Conservation (phyloP, 2,329 filamentous ascomycete species). For the Zymoseptoria brevis region DNA sequence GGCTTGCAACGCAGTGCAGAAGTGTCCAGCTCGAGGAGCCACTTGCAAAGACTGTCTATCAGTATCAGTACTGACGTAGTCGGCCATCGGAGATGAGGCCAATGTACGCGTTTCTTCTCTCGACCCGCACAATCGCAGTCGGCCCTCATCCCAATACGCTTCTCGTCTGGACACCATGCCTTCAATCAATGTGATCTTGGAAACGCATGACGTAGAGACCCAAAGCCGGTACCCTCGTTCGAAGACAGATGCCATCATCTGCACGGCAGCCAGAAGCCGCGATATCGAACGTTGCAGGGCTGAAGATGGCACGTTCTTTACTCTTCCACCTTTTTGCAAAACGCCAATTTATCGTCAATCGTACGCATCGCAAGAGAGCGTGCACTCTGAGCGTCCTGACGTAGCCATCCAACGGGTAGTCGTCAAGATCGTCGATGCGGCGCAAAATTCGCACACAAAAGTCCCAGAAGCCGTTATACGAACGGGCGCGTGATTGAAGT, state of each 20-base stretch:
- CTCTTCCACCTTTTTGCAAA: background rate
- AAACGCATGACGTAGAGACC: background rate
- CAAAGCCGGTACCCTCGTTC: background rate
- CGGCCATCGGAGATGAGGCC: no score
- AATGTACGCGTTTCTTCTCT: no score
- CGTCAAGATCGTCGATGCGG: background rate
- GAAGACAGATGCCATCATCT: background rate
- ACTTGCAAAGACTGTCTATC: no score
- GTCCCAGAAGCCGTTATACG: background rate
- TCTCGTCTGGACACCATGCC: no score
- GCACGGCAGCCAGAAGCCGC: background rate
- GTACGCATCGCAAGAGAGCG: background rate
- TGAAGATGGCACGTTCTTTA: background rate
- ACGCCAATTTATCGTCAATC: no score
- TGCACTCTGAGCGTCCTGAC: background rate
- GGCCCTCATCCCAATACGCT: no score
- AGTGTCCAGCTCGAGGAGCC: no score
- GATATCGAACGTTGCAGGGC: background rate
- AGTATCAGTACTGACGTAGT: no score
- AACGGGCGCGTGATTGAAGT: background rate
- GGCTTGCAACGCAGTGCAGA: no score
- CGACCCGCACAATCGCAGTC: no score
- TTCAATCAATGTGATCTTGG: background rate
- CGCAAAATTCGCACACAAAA: background rate
- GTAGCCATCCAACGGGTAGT: background rate